A percentile compares a stretch with the other conserved stretches of the same genome.
These are phyloP conservation scores for Suillus weaverae DNA, from an alignment of 768 basidiomycete species.

Conservation along the genomic window DNA sequence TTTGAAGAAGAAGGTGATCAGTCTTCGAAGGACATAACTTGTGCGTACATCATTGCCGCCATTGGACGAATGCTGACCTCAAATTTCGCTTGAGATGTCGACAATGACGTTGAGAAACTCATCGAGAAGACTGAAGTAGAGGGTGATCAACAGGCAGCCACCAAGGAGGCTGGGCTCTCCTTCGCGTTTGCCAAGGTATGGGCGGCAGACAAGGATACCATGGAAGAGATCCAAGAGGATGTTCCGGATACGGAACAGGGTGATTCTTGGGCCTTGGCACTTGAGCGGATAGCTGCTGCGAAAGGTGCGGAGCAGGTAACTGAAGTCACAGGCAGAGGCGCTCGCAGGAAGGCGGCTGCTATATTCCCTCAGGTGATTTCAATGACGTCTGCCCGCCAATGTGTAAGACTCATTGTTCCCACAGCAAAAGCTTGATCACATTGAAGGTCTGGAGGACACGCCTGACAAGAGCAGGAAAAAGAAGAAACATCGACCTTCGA, in stretches of 20 bases:
- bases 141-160: conserved; percentile 51
- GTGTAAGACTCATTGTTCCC: conserved; percentile 7
- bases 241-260: conserved; percentile 47
- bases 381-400: neutral
- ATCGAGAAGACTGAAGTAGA: conserved; percentile 85
- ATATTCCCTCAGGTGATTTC: conserved; percentile 39
- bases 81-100: conserved; percentile 52
- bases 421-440: conserved; percentile 33
- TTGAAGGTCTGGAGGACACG: conserved; percentile 36
- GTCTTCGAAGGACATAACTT: conserved; percentile 64
- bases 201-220: conserved; percentile 71
- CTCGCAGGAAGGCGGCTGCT: conserved; percentile 66
- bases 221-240: conserved; percentile 67
- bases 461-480: conserved; percentile 39
- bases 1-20: conserved; percentile 67
- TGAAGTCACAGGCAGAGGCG: conserved; percentile 70
- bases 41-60: conserved; percentile 38
- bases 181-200: conserved; percentile 94
- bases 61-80: neutral
- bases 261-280: conserved; percentile 82
- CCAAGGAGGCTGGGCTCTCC: conserved; percentile 52
- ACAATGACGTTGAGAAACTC: conserved; percentile 80
- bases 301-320: conserved; percentile 43
- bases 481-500: conserved; percentile 34
- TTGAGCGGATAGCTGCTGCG: conserved; percentile 48